Conservation (phyloP, 139 green algal species). For the Nannochloris sp. region DNA sequence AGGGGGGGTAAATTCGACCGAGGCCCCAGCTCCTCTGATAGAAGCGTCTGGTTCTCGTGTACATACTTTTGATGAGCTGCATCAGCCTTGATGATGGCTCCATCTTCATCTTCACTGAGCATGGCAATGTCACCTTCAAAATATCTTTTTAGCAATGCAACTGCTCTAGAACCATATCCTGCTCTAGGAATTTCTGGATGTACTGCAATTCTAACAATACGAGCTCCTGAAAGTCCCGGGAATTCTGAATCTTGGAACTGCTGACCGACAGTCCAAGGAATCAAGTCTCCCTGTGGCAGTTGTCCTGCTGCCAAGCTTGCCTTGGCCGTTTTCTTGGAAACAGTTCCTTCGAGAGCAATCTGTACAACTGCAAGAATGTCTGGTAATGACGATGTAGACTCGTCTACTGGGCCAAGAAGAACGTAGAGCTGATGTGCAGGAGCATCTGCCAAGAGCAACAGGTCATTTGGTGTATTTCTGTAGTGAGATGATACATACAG, state of each 20-base stretch:
- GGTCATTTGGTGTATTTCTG: constrained; percentile 97
- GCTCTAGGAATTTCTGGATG: constrained; percentile 81
- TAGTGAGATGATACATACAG: constrained; percentile 94
- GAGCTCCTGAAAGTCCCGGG: constrained; percentile 74
- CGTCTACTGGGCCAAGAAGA: constrained; percentile 84
- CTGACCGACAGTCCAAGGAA: constrained; percentile 95
- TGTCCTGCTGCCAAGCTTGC: constrained; percentile 69
- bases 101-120: constrained; percentile 17
- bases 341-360: constrained; percentile 84
- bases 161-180: constrained; percentile 54
- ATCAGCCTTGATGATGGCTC: background rate
- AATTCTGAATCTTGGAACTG: constrained; percentile 95
- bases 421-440: constrained; percentile 96
- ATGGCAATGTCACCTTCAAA: constrained; percentile 56
- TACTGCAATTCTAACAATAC: constrained; percentile 90
- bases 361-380: constrained; percentile 88
- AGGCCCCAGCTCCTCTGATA: constrained; percentile 69
- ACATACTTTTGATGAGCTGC: background rate
- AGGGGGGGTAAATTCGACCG: constrained; percentile 76
- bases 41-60: constrained; percentile 26
- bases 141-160: constrained; percentile 58
- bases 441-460: constrained; percentile 82
- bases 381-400: constrained; percentile 48
- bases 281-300: constrained; percentile 84
- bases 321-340: constrained; percentile 57